Evolutionary conservation across 768 basidiomycete species (phyloP).

Genomic region (Kwoniella europaea): DNA sequence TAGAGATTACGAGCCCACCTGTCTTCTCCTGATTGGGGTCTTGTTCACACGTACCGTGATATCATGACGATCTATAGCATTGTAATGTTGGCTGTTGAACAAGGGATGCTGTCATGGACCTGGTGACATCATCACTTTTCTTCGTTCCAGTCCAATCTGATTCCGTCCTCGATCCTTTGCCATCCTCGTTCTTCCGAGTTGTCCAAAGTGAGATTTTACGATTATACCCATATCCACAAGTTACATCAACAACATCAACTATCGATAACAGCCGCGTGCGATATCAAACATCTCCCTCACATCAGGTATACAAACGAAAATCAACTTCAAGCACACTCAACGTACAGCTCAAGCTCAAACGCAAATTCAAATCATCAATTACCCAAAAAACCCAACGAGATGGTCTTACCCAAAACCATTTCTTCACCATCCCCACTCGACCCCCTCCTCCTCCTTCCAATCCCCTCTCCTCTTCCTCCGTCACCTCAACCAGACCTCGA

Average conservation of each 20-base stretch:
- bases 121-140: not conserved
- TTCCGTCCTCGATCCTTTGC: constrained; percentile 2
- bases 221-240: not conserved
- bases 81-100: too few relatives aligned
- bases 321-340: too few relatives aligned
- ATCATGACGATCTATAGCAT: too few relatives aligned
- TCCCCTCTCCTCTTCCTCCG: constrained; percentile 34
- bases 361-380: not conserved
- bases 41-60: too few relatives aligned
- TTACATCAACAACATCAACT: not conserved
- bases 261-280: not conserved
- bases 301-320: too few relatives aligned
- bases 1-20: too few relatives aligned
- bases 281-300: not conserved
- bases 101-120: not conserved
- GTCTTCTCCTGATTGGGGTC: too few relatives aligned
- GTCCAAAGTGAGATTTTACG: not conserved
- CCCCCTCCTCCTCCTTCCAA: constrained; percentile 44
- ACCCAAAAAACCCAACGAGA: constrained; percentile 6
- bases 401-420: constrained; percentile 43
- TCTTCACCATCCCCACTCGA: constrained; percentile 35
- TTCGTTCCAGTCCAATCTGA: not conserved
- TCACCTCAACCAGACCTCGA: constrained; percentile 31
- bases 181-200: not conserved
- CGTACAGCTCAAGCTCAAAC: not conserved